Percentiles rank a stretch among this genome's conserved stretches.
Conservation (phyloP, 768 basidiomycete genomes). For the Filobasidium floriforme region DNA sequence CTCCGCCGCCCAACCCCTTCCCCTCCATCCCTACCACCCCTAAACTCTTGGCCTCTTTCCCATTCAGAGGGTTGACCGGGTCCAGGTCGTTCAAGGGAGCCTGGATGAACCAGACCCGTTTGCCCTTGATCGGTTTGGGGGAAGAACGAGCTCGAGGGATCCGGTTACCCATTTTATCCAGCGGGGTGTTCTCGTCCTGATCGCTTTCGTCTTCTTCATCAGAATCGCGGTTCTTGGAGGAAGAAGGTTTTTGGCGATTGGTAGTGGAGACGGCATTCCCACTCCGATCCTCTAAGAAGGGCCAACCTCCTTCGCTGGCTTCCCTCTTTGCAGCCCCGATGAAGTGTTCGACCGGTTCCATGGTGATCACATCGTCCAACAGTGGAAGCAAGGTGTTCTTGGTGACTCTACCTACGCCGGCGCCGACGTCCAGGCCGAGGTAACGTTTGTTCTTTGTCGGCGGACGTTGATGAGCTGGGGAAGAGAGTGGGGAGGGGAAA, state of each 20-base stretch:
- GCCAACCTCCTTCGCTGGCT: conserved; percentile 29
- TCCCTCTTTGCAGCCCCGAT: conserved; percentile 54
- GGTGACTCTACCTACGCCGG: conserved; percentile 89
- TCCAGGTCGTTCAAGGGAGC: conserved; percentile 74
- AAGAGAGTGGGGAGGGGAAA: conserved; percentile 65
- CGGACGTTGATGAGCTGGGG: conserved; percentile 30
- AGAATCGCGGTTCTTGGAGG: background rate
- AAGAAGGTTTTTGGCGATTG: background rate
- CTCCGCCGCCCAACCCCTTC: conserved; percentile 56
- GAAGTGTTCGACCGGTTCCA: conserved; percentile 79
- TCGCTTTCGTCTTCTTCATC: background rate
- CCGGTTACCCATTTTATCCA: conserved; percentile 15
- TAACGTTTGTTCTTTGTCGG: conserved; percentile 47
- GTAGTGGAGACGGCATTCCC: conserved; percentile 3
- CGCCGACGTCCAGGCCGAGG: conserved; percentile 81
- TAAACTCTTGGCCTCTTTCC: conserved; percentile 47
- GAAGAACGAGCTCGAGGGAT: conserved; percentile 7
- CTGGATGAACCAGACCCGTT: conserved; percentile 55
- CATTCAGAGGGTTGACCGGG: conserved; percentile 51
- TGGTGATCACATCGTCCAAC: conserved; percentile 73
- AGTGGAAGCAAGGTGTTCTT: conserved; percentile 80
- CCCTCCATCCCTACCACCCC: conserved; percentile 64
- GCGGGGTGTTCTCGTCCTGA: background rate
- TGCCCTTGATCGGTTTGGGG: conserved; percentile 25
- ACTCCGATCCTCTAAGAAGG: conserved; percentile 27